phyloP scores from a whole-genome alignment of 768 basidiomycete genomes.

The Podaxis sp. region DNA sequence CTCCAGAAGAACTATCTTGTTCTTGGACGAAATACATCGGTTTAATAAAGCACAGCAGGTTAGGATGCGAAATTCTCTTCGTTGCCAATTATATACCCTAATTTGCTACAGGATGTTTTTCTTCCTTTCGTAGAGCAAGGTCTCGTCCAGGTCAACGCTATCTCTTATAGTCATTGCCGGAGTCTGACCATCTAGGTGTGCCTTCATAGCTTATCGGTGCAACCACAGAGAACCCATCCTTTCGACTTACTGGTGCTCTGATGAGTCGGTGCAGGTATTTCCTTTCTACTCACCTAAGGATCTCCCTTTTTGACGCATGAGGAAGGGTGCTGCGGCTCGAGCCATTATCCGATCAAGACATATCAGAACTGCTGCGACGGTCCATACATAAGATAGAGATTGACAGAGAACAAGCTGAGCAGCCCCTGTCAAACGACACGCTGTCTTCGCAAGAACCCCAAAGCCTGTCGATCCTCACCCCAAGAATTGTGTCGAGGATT shows the following conservation, averaged over 20 bases:
- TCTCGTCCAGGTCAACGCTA: slow-evolving; percentile 49
- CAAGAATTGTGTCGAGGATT: slow-evolving; percentile 43
- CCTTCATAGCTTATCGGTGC: slow-evolving; percentile 62
- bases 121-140: slow-evolving; percentile 80
- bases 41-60: slow-evolving; percentile 73
- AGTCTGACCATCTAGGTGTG: not conserved
- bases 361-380: slow-evolving; percentile 36
- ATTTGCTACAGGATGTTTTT: slow-evolving; percentile 58
- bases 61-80: not conserved
- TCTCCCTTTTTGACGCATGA: slow-evolving; percentile 15
- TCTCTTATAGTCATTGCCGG: not conserved
- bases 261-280: slow-evolving; percentile 73
- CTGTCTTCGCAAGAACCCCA: slow-evolving; percentile 11
- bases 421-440: slow-evolving; percentile 10
- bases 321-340: slow-evolving; percentile 70
- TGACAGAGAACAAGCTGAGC: not conserved
- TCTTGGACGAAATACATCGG: slow-evolving; percentile 83
- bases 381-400: not conserved
- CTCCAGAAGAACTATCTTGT: slow-evolving; percentile 66
- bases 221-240: slow-evolving; percentile 88
- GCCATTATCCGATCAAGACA: slow-evolving; percentile 59
- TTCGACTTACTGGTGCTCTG: slow-evolving; percentile 70
- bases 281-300: slow-evolving; percentile 6
- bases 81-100: not conserved
- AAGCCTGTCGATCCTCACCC: slow-evolving; percentile 36